Base-by-base conservation (phyloP, 768 basidiomycete genomes). In the Amanita pseudoporphyria region DNA sequence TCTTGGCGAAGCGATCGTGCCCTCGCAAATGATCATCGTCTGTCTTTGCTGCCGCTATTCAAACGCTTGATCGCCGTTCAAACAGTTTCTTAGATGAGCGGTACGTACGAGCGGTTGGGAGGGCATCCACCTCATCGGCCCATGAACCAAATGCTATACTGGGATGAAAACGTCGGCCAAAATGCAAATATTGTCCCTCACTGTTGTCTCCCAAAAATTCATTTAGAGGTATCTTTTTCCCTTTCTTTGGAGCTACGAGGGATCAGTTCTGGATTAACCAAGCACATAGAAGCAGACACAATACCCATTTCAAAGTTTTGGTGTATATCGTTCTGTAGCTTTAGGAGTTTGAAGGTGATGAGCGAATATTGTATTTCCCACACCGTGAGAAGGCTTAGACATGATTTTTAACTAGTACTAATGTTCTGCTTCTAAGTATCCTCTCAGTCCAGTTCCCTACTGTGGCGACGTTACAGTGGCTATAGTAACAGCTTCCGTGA, bases 111-210 rank as follows among this genome's bases (percentile, higher is more conserved):
- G 91, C 94, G 58, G 81, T 86, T 22, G 95, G 95, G 54, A 98
- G 77, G 26, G 76, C 59, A 56, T 96, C 94, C 90, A 97, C 93
- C 68, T 98, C 96, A 64, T 98, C 96, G 6, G 96, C 96, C 96
- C 96, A 99, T 62, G 90, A 94, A 60, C 92, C 95, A 46, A 88
- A 70, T 47, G 82, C 90, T 92, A 44, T 45, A 46, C 30, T 7
- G 49, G 44, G 49, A 45, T 36, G 55, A 53, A 53, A 40, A 41
- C 26, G 26, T 45, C 26, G 48, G 52, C 48, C 47, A 60, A 58
- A 30, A 16, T 31, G 58, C 35, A 51, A 48, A 18, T 33, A 44
- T 16, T 49, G 50, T 45, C 46, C 70, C 90, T 64, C 58, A 95
- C 95, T 64, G 58, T 64, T 75, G 67, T 96, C 91, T 39, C 82